Evolutionary conservation across 352 stramenopile species (phyloP), one percentile per base, ranked within the genome.

Genomic region (Globisporangium polare): DNA sequence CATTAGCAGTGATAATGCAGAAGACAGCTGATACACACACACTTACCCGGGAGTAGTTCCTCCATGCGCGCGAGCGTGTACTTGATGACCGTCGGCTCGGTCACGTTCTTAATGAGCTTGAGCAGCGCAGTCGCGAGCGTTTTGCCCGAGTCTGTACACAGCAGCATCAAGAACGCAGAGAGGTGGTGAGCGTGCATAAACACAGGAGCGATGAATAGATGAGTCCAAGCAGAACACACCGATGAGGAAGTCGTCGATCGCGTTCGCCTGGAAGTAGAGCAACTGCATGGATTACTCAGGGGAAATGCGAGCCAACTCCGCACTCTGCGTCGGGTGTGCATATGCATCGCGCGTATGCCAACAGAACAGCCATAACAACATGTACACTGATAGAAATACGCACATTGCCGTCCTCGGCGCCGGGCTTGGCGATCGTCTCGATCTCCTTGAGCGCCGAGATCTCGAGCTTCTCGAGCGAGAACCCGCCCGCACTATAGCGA

Each of bases 91-190:
- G 86, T 90, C 15, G 85, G 83, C 57, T 95, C 86, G 7, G 86
- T 95, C 64, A 95, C 85, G 68, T 95, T 92, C 77, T 92, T 92
- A 39, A 95, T 72, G 37, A 95, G 62, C 68, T 95, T 95, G 42
- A 95, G 70, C 60, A 95, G 67, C 17, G 80, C 81, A 42, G 69
- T 73, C 13, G 69, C 84, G 41, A 95, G 69, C 53, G 75, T 67
- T 68, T 64, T 70, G 20, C 83, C 86, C 61, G 75, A 84, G 71
- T 90, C 86, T 83, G 69, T 47, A 53, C 18, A n/a, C 31, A 45
- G 0, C 17, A 1, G 42, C 15, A 27, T 1, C 2, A 53, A 53
- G 5, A 10, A 5, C 17, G 24, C 4, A 37, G 8, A 31, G 6
- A 46, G 41, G n/a, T 51, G 8, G 20, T 42, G 20, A 39, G 7